Evolutionary conservation across 345 rosid species (phyloP).

Genomic region (Salix koriyanagi): DNA sequence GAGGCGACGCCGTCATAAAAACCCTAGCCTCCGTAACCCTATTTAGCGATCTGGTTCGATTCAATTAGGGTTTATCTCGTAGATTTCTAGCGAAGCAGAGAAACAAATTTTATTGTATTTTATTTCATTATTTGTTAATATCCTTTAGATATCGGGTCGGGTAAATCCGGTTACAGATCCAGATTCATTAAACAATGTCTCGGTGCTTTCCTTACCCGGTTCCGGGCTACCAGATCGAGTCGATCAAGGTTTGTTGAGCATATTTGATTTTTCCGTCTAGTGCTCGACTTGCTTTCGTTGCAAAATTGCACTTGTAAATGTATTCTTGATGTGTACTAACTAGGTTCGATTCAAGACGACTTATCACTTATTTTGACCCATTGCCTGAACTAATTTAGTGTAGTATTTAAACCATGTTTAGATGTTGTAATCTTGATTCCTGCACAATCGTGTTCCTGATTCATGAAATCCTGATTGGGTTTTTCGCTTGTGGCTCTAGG

Average conservation of each 20-base stretch:
- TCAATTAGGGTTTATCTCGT: not conserved
- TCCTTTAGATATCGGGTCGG: not conserved
- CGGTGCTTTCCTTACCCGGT: constrained; percentile 52
- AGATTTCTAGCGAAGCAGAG: not conserved
- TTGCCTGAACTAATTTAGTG: not conserved
- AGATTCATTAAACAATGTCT: constrained; percentile 36
- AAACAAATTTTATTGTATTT: not conserved
- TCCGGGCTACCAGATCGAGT: constrained; percentile 35
- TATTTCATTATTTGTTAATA: not conserved
- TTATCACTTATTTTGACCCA: not conserved
- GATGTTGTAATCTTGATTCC: not conserved
- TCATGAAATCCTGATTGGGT: not conserved
- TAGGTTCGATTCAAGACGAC: not conserved
- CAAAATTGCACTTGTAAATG: not conserved
- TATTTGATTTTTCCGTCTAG: constrained; percentile 28
- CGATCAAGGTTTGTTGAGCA: constrained; percentile 67
- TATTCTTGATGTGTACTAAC: not conserved
- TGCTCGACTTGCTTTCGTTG: constrained; percentile 32
- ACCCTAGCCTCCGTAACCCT: not conserved
- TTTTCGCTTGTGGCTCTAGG: not conserved
- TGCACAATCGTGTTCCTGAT: not conserved
- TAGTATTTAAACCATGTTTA: not conserved
- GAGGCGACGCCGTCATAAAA: not conserved
- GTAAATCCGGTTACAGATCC: not conserved
- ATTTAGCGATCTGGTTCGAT: not conserved